Percentiles rank a stretch among this genome's conserved stretches.
phyloP scores from a whole-genome alignment of 345 rosid species.

The Populus euphratica region DNA sequence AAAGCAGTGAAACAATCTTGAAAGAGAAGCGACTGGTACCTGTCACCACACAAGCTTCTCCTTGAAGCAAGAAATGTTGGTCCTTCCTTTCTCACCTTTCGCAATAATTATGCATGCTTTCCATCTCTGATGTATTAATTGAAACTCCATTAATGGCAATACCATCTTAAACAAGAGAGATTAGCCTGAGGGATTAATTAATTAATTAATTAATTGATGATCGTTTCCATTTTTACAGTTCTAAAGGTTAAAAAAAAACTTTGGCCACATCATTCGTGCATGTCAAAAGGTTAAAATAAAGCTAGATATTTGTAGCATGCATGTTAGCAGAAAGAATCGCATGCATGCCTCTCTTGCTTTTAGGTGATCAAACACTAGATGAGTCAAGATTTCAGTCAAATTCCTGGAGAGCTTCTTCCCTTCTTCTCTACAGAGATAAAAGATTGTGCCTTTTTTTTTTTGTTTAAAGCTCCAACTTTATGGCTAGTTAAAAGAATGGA shows the following conservation, averaged over 20 bases:
- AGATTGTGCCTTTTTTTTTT: background rate
- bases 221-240: background rate
- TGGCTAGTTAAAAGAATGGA: background rate
- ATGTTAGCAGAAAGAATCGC: background rate
- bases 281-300: background rate
- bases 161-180: too few species aligned
- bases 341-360: conserved; percentile 6
- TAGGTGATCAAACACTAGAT: background rate
- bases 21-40: conserved; percentile 12
- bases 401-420: background rate
- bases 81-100: background rate
- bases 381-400: background rate
- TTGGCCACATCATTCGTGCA: background rate
- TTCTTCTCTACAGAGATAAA: background rate
- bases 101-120: conserved; percentile 2
- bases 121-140: background rate
- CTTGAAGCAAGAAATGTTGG: conserved; percentile 62
- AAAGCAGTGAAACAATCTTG: conserved; percentile 1
- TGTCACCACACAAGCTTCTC: conserved; percentile 18
- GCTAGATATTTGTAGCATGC: background rate
- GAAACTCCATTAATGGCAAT: background rate
- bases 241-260: background rate
- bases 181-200: background rate
- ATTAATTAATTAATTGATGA: background rate
- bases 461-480: background rate